Base-by-base conservation (phyloP, 371 early-diverging fungal species). In the Chytridiales sp. region DNA sequence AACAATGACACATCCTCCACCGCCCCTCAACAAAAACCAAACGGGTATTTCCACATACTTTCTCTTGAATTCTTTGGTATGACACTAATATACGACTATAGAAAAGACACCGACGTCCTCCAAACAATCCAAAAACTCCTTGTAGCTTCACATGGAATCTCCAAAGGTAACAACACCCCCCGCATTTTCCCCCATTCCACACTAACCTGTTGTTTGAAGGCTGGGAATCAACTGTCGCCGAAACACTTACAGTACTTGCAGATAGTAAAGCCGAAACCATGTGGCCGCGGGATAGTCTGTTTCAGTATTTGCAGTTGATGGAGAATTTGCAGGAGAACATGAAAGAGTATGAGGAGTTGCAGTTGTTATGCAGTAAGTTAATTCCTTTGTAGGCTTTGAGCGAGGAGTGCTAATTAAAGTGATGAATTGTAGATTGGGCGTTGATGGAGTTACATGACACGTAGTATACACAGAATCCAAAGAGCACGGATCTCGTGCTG, bases 201-300 rank as follows among this genome's bases (percentile, higher is more conserved):
- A n/a, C n/a, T n/a, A 42, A 21, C 24, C 41, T 46, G 4, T 43
- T 26, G 3, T 31, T 35, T 9, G 4, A 4, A 64, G 69, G 62
- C 2, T 71, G 71, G 72, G 75, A 69, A 21, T 40, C 40, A 24
- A 66, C 67, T 4, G 72, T 69, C 8, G 46, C 46, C 41, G 72
- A 72, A 40, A 69, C 75, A 21, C 61, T 69, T 9, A 41, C 56
- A 5, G 61, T 61, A 2, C 30, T 71, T 9, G 52, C 61, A 4
- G 61, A 56, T 9, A 49, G 51, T 29, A 22, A 63, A 27, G 31
- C 54, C 17, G 67, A 67, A 40, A 67, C 68, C 1, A 59, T 67
- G 63, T 67, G 68, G 68, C 68, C 68, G 21, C 44, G 63, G 11
- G 63, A 67, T 35, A 57, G 60, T 24, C 56, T 67, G 1, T 62